Evolutionary conservation across 495 filamentous ascomycete genomes (phyloP).

Genomic region (Penicillium paradoxum): DNA sequence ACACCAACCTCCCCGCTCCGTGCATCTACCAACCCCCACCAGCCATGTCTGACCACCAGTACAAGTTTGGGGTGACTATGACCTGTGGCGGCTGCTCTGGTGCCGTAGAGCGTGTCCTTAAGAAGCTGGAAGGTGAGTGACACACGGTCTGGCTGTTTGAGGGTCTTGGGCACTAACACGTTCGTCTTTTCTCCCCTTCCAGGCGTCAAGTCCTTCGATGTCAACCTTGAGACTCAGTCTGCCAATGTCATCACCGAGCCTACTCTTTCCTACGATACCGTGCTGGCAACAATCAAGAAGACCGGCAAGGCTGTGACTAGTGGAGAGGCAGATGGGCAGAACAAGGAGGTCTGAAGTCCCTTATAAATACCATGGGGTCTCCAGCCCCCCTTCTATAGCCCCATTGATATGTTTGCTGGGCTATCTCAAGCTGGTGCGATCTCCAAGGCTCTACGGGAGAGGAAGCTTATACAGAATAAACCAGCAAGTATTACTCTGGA

Average conservation of each 20-base stretch:
- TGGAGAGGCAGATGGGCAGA: slow-evolving; percentile 56
- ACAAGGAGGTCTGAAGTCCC: slow-evolving; percentile 27
- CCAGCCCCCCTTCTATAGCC: background rate
- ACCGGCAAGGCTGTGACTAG: slow-evolving; percentile 86
- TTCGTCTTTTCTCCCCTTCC: background rate
- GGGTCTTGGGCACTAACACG: background rate
- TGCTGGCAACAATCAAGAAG: slow-evolving; percentile 87
- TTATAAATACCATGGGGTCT: background rate
- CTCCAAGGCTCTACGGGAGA: background rate
- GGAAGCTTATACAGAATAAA: slow-evolving; percentile 8
- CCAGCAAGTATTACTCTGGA: slow-evolving; percentile 1
- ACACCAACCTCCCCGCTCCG: slow-evolving; percentile 3
- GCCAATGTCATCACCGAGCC: slow-evolving; percentile 65
- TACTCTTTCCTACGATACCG: slow-evolving; percentile 66
- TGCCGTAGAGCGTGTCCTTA: slow-evolving; percentile 86
- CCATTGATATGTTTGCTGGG: too few relatives aligned
- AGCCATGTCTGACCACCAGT: slow-evolving; percentile 59
- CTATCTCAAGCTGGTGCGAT: too few relatives aligned
- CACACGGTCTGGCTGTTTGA: background rate
- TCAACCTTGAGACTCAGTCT: slow-evolving; percentile 77
- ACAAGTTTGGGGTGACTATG: slow-evolving; percentile 69
- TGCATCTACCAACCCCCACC: slow-evolving; percentile 1
- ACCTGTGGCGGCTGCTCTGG: slow-evolving; percentile 66
- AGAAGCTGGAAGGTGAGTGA: slow-evolving; percentile 76
- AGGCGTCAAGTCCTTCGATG: slow-evolving; percentile 85